Base-by-base conservation (phyloP, 2,329 filamentous ascomycete species). In the Epichloe uncinata region DNA sequence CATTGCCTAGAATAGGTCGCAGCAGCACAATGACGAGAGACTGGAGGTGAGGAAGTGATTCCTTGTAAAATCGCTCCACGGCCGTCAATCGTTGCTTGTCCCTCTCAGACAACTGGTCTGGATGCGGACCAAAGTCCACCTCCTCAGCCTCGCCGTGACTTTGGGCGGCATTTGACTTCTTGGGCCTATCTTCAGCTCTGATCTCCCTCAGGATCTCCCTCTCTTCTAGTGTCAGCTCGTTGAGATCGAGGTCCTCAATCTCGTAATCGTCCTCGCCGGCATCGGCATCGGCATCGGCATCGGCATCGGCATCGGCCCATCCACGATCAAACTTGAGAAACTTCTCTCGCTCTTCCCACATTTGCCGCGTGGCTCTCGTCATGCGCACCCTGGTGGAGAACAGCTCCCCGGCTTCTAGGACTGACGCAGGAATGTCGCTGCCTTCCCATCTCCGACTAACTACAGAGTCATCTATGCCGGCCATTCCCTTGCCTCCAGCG, bases 321-420 rank as follows among this genome's bases (percentile, higher is more conserved):
- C 93, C 93, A 49, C 93, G 78, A 59, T 97, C 91, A 57, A 87
- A 94, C 61, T 86, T 91, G 69, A 96, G 82, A 57, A 94, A 98
- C 30, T 80, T 80, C 59, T 96, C 90, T 45, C 93, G 80, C 63
- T 95, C 90, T 57, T 95, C 85, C 91, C 93, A 98, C 13, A 98
- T 72, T 67, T 98, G 93, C 50, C 87, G 81, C 68, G 94, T 91
- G 5, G 87, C 87, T 53, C 93, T 77, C 0, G 89, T 95, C 77
- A 95, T 95, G 57, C 91, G 80, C 65, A 96, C 93, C 47, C 93
- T 79, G 52, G 80, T 84, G 0, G 90, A 87, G 65, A 98, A 98
- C 1, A 98, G 73, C 61, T 93, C 85, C 7, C 93, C 93, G 6
- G 93, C 93, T 66, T 98, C 93, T 15, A 96, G 77, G 52, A 98